Conservation (phyloP, 768 basidiomycete genomes). For the Tubosaeta sp. region DNA sequence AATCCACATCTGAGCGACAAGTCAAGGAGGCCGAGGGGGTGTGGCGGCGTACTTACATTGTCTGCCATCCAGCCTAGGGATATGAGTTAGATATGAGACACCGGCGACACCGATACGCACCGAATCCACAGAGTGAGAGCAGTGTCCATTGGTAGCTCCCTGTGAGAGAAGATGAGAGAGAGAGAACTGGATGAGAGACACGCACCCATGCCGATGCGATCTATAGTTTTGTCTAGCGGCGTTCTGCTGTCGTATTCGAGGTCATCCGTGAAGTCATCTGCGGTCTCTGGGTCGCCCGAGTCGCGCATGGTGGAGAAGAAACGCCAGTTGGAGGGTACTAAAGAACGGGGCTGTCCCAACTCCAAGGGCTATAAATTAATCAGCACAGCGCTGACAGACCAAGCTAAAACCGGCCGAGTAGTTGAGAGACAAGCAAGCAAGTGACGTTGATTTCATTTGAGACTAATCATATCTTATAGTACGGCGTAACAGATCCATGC, state of each 20-base stretch:
- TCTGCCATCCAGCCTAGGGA: conserved; percentile 85
- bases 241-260: conserved; percentile 42
- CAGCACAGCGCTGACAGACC: neutral
- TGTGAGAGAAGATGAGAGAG: conserved; percentile 17
- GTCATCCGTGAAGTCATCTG: conserved; percentile 21
- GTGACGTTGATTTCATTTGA: neutral
- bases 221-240: conserved; percentile 81
- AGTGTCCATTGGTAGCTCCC: conserved; percentile 80
- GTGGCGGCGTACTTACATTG: conserved; percentile 53
- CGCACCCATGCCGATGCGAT: conserved; percentile 84
- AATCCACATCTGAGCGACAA: conserved; percentile 76
- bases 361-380: neutral
- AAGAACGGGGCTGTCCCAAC: conserved; percentile 44
- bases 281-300: conserved; percentile 28
- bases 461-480: neutral
- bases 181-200: neutral
- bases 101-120: conserved; percentile 42
- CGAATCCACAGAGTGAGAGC: conserved; percentile 82
- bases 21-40: conserved; percentile 23
- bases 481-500: too few species aligned
- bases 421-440: too few species aligned
- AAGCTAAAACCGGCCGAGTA: too few species aligned
- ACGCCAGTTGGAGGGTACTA: conserved; percentile 25
- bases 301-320: conserved; percentile 40
- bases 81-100: neutral